phyloP scores from a whole-genome alignment of 1,284 basidiomycete species.

The Malassezia pachydermatis region DNA sequence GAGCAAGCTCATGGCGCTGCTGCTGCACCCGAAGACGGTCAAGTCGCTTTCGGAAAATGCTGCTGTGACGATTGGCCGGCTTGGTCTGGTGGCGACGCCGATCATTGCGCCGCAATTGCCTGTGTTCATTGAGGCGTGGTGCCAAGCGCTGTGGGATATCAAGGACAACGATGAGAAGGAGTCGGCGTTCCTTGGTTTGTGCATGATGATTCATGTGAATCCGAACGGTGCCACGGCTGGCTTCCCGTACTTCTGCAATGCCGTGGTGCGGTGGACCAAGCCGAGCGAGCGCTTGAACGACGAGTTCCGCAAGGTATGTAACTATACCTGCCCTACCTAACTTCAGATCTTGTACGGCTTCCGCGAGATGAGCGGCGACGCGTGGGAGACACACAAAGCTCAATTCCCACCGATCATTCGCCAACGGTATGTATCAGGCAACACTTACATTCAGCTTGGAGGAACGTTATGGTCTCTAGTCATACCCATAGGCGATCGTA shows the following conservation, averaged over 20 bases:
- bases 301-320: conserved; percentile 47
- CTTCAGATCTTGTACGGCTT: conserved; percentile 60
- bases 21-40: conserved; percentile 78
- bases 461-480: conserved; percentile 18
- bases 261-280: conserved; percentile 44
- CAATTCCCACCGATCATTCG: conserved; percentile 41
- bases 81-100: conserved; percentile 80
- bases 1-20: conserved; percentile 77
- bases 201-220: conserved; percentile 86
- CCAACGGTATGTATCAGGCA: conserved; percentile 19
- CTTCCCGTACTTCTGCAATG: conserved; percentile 47
- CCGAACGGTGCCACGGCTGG: conserved; percentile 53
- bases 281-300: conserved; percentile 40
- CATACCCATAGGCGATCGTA: conserved; percentile 6
- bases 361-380: conserved; percentile 67
- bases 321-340: neutral
- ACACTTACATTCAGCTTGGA: conserved; percentile 5
- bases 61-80: conserved; percentile 94
- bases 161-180: conserved; percentile 99
- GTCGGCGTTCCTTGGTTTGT: conserved; percentile 95
- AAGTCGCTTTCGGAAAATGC: conserved; percentile 94
- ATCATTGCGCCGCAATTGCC: conserved; percentile 80
- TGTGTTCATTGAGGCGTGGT: conserved; percentile 91
- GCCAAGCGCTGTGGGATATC: conserved; percentile 92
- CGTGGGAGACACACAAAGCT: conserved; percentile 47